Conservation (phyloP, 768 basidiomycete species). For the Amanita brunnescens region DNA sequence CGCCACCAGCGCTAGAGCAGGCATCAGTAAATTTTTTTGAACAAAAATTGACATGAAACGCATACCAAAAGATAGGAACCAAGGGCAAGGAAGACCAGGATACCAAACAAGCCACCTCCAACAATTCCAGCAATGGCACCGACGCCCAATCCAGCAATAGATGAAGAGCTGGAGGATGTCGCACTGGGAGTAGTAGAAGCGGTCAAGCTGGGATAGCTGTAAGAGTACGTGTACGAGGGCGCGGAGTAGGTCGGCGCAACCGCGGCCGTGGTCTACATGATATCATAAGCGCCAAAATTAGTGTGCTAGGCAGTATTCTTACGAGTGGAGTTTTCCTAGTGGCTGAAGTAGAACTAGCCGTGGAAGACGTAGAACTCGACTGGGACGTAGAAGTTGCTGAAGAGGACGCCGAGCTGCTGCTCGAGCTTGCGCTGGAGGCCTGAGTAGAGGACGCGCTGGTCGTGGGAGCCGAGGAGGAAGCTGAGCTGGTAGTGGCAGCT, state of each 20-base stretch:
- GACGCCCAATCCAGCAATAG: conserved; percentile 19
- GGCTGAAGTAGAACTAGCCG: not conserved
- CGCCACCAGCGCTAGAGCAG: not conserved
- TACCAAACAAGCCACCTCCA: conserved; percentile 30
- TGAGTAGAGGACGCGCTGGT: not conserved
- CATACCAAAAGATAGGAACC: conserved; percentile 30
- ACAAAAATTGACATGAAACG: not conserved
- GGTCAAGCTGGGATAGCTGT: not conserved
- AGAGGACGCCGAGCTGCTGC: conserved; percentile 15
- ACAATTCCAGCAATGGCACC: conserved; percentile 34
- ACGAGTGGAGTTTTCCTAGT: not conserved
- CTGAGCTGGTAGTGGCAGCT: not conserved
- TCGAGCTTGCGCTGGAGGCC: not conserved
- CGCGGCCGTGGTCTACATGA: not conserved
- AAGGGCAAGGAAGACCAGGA: conserved; percentile 26
- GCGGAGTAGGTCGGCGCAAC: not conserved
- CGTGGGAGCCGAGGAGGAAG: not conserved
- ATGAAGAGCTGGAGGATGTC: not conserved
- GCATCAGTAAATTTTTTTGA: not conserved
- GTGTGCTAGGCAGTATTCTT: not conserved
- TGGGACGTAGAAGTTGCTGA: conserved; percentile 9
- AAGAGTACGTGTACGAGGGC: not conserved
- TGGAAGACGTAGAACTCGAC: not conserved
- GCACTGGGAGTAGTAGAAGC: not conserved
- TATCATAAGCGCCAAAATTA: not conserved